Percentiles rank a stretch among this genome's conserved stretches.
Evolutionary conservation across 208 protist species (phyloP).

Genomic region (Endotrypanum monterogeii): DNA sequence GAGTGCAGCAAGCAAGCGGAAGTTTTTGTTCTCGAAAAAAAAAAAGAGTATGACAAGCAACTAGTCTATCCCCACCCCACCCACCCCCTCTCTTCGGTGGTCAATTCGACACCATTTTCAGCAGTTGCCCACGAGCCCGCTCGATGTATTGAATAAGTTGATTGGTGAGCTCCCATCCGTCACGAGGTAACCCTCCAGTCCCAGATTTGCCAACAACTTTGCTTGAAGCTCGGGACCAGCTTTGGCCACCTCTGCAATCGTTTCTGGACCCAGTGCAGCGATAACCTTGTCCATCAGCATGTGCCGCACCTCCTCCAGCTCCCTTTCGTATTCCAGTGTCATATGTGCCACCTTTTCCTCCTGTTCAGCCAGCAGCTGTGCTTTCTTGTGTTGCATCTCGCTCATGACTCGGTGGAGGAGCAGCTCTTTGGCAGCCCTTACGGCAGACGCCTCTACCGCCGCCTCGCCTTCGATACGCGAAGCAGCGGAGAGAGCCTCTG

Average conservation of each 20-base stretch:
- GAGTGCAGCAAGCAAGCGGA: background rate
- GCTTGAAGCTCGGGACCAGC: slow-evolving; percentile 85
- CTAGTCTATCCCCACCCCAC: too few species aligned
- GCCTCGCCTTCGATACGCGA: slow-evolving; percentile 89
- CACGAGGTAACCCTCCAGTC: slow-evolving; percentile 90
- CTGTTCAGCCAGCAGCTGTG: slow-evolving; percentile 41
- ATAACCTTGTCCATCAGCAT: slow-evolving; percentile 53
- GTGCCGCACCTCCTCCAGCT: slow-evolving; percentile 46
- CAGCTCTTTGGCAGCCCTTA: slow-evolving; percentile 77
- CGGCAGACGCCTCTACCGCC: slow-evolving; percentile 64
- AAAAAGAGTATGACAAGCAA: background rate
- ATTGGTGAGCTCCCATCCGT: slow-evolving; percentile 92
- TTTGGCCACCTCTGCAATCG: slow-evolving; percentile 78
- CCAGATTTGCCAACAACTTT: slow-evolving; percentile 71
- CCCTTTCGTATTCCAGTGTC: slow-evolving; percentile 35
- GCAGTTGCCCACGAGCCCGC: slow-evolving; percentile 45
- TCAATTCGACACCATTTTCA: background rate
- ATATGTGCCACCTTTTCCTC: slow-evolving; percentile 38
- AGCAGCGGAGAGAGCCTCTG: slow-evolving; percentile 86
- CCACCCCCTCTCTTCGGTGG: too few species aligned
- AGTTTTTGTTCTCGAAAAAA: too few species aligned
- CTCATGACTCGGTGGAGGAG: slow-evolving; percentile 46
- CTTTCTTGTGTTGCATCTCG: slow-evolving; percentile 55
- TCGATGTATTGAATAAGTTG: slow-evolving; percentile 90
- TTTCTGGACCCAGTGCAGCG: slow-evolving; percentile 69